Percentiles rank a stretch among this genome's conserved stretches.
Conservation (phyloP, 305 asterid genomes). For the Fraxinus velutina region DNA sequence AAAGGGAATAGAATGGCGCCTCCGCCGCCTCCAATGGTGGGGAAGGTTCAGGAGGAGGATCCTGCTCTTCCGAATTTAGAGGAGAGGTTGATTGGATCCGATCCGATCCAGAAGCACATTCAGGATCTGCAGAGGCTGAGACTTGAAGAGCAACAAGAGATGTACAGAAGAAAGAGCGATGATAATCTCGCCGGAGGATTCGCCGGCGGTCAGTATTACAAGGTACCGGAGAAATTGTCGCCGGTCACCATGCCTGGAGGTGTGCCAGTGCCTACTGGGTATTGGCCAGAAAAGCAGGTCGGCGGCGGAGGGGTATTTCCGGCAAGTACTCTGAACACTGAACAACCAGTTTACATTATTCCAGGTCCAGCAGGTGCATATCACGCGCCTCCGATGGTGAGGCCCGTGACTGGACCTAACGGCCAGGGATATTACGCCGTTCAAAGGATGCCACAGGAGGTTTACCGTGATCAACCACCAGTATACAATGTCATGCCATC, state of each 20-base stretch:
- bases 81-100: slow-evolving; percentile 45
- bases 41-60: slow-evolving; percentile 40
- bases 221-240: slow-evolving; percentile 46
- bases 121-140: slow-evolving; percentile 85
- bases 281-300: slow-evolving; percentile 63
- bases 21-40: slow-evolving; percentile 23
- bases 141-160: slow-evolving; percentile 67
- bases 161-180: slow-evolving; percentile 52
- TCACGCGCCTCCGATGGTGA: slow-evolving; percentile 49
- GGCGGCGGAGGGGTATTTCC: slow-evolving; percentile 48
- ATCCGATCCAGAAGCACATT: slow-evolving; percentile 95
- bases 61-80: slow-evolving; percentile 42
- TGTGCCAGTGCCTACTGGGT: slow-evolving; percentile 24
- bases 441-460: slow-evolving; percentile 53
- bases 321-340: slow-evolving; percentile 32
- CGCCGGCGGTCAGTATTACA: slow-evolving; percentile 58
- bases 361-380: slow-evolving; percentile 41
- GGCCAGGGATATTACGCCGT: slow-evolving; percentile 58
- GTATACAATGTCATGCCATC: slow-evolving; percentile 41
- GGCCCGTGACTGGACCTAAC: slow-evolving; percentile 47
- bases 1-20: slow-evolving; percentile 43
- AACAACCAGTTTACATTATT: slow-evolving; percentile 72
- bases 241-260: slow-evolving; percentile 38
- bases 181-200: slow-evolving; percentile 50
- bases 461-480: slow-evolving; percentile 32